Conservation (phyloP, 768 basidiomycete species). For the Suillus paluster region DNA sequence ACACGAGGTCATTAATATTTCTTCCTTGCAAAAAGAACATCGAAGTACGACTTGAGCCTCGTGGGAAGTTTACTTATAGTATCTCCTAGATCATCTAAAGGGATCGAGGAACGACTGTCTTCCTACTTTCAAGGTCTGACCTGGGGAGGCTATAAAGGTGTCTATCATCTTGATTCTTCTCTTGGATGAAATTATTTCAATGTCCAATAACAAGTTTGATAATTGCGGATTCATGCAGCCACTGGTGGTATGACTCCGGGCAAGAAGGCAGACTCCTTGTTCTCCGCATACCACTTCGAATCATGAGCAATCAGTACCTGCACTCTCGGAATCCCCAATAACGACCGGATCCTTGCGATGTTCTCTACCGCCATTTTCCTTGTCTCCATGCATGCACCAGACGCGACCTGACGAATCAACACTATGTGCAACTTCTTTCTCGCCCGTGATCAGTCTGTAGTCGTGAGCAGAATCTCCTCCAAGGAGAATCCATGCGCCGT, state of each 20-base stretch:
- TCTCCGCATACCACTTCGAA: slow-evolving; percentile 51
- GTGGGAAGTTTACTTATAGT: neutral
- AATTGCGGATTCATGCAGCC: neutral
- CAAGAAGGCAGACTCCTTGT: slow-evolving; percentile 46
- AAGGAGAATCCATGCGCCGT: slow-evolving; percentile 56
- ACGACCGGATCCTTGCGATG: slow-evolving; percentile 42
- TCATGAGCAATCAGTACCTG: slow-evolving; percentile 59
- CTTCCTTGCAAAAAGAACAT: neutral
- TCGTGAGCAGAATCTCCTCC: slow-evolving; percentile 60
- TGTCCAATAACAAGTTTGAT: neutral
- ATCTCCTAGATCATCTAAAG: no score
- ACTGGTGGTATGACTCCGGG: slow-evolving; percentile 24
- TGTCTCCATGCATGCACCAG: slow-evolving; percentile 49
- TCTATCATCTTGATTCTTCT: neutral
- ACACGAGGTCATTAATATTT: slow-evolving; percentile 20
- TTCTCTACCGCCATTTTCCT: slow-evolving; percentile 46
- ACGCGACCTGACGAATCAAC: slow-evolving; percentile 21
- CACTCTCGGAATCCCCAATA: slow-evolving; percentile 44
- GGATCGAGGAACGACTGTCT: no score
- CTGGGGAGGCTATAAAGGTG: neutral
- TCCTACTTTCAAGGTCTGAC: no score
- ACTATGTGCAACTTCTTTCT: slow-evolving; percentile 39
- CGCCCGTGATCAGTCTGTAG: slow-evolving; percentile 48
- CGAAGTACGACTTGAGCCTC: slow-evolving; percentile 2
- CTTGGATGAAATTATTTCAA: neutral